Percentiles rank a stretch among this genome's conserved stretches.
Conservation (phyloP, 2,329 filamentous ascomycete species). For the Xylaria sp. region DNA sequence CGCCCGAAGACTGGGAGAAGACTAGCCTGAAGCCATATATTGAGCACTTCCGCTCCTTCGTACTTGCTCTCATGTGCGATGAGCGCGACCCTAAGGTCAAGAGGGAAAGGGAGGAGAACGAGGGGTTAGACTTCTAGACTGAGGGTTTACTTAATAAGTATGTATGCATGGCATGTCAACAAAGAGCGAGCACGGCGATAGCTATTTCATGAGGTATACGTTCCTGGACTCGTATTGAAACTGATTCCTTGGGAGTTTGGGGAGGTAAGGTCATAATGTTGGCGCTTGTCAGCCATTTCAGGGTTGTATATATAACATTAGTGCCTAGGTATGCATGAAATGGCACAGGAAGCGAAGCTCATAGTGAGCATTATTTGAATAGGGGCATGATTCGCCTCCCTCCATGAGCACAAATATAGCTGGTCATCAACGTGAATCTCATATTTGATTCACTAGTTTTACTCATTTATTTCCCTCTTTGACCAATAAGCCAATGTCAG, state of each 20-base stretch:
- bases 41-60: constrained; percentile 87
- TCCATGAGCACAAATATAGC: not conserved
- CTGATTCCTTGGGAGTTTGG: constrained; percentile 11
- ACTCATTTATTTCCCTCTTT: too few relatives aligned
- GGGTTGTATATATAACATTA: constrained; percentile 10
- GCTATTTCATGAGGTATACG: too few relatives aligned
- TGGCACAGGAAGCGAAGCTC: not conserved
- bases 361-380: not conserved
- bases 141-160: not conserved
- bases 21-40: constrained; percentile 94
- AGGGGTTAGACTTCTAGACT: constrained; percentile 63
- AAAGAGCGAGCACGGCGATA: not conserved
- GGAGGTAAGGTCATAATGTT: not conserved
- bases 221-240: too few relatives aligned
- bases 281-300: not conserved
- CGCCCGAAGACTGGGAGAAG: constrained; percentile 91
- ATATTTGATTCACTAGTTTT: too few relatives aligned
- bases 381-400: not conserved
- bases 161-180: not conserved
- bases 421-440: not conserved
- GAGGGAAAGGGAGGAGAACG: constrained; percentile 64
- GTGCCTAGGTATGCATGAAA: not conserved
- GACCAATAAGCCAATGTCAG: too few relatives aligned
- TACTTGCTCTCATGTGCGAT: constrained; percentile 81
- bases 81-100: constrained; percentile 68